Conservation (phyloP, 192 early-diverging fungal species). For the Rhizophagus clarus region DNA sequence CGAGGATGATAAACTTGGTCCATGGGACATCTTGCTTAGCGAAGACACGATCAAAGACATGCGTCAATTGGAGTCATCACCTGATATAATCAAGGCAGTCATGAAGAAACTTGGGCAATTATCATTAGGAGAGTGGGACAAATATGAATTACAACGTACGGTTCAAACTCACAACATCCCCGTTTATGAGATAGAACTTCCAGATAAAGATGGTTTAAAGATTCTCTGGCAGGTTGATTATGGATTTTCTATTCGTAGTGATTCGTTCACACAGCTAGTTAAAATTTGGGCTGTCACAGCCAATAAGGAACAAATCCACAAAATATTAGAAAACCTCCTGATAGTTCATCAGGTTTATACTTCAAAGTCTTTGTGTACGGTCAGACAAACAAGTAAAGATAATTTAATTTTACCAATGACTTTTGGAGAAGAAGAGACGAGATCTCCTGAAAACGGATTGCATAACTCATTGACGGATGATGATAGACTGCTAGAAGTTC, state of each 20-base stretch:
- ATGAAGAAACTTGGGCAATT: slow-evolving; percentile 16
- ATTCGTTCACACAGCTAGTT: background rate
- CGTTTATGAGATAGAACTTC: slow-evolving; percentile 15
- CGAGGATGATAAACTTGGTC: slow-evolving; percentile 14
- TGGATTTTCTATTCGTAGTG: background rate
- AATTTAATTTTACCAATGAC: slow-evolving; percentile 19
- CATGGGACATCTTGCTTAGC: slow-evolving; percentile 25
- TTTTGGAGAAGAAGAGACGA: background rate
- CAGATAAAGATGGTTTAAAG: background rate
- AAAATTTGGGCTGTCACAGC: slow-evolving; percentile 23
- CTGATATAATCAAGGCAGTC: background rate
- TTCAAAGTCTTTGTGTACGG: background rate
- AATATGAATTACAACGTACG: background rate
- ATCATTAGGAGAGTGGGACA: slow-evolving; percentile 20
- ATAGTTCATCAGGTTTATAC: slow-evolving; percentile 24
- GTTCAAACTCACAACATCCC: background rate
- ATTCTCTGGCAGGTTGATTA: slow-evolving; percentile 28
- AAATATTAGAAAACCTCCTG: slow-evolving; percentile 15
- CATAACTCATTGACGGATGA: background rate
- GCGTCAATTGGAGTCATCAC: slow-evolving; percentile 6
- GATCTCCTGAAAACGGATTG: background rate
- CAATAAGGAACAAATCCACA: slow-evolving; percentile 1
- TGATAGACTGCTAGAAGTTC: slow-evolving; percentile 21
- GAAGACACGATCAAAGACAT: slow-evolving; percentile 23
- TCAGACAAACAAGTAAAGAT: background rate